These are phyloP conservation scores for Pisolithus orientalis DNA, from an alignment of 768 basidiomycete species.

Conservation along the genomic window DNA sequence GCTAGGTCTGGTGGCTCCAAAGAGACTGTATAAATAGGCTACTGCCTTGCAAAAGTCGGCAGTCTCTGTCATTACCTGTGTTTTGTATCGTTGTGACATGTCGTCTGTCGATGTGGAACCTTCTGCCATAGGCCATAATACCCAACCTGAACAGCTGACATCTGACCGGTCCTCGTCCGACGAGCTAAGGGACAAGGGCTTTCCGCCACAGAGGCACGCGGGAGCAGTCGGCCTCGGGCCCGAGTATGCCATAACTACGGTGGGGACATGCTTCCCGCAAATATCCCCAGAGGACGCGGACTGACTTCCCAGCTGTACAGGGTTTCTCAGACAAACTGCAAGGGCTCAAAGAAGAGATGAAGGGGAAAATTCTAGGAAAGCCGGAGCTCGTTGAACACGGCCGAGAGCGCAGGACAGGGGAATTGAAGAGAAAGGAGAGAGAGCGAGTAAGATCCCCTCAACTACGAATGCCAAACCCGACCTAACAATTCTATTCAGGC, in stretches of 20 bases:
- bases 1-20: no score
- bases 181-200: conserved; percentile 7
- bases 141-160: not conserved
- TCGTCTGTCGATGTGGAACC: no score
- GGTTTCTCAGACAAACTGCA: conserved; percentile 29
- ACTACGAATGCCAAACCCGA: no score
- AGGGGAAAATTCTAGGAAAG: conserved; percentile 33
- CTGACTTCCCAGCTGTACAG: conserved; percentile 8
- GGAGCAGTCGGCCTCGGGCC: conserved; percentile 38
- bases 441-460: conserved; percentile 14
- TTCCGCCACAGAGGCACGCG: conserved; percentile 37
- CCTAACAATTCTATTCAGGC: no score
- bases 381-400: conserved; percentile 34
- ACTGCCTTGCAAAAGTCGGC: no score
- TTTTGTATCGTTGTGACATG: no score
- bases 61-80: no score
- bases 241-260: conserved; percentile 26
- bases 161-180: not conserved
- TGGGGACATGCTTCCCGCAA: conserved; percentile 9
- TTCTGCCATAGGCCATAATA: conserved; percentile 12
- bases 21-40: no score
- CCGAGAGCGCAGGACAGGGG: conserved; percentile 33
- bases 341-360: conserved; percentile 34
- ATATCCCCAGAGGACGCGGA: no score
- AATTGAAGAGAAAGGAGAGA: conserved; percentile 31